Conservation (phyloP, 345 rosid genomes). For the Arabidopsis suecica region DNA sequence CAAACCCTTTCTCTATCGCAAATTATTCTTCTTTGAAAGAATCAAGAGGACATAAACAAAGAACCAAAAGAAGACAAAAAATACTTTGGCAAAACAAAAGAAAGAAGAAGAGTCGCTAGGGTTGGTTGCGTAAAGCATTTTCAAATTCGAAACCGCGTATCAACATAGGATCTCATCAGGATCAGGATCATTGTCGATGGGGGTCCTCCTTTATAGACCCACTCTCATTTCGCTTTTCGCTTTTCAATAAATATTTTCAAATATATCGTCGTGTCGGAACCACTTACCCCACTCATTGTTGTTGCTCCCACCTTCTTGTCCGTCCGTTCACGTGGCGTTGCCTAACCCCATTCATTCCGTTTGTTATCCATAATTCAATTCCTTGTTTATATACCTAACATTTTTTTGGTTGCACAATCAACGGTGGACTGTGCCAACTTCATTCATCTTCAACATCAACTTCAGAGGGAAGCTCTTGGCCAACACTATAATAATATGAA, state of each 20-base stretch:
- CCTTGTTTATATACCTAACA: conserved; percentile 5
- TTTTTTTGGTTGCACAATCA: conserved; percentile 21
- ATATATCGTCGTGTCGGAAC: conserved; percentile 17
- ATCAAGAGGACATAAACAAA: too few species aligned
- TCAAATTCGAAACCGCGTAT: conserved; percentile 30
- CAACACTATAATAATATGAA: not conserved
- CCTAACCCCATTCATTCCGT: conserved; percentile 13
- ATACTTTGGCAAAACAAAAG: too few species aligned
- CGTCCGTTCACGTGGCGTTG: conserved; percentile 36
- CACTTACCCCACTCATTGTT: conserved; percentile 36
- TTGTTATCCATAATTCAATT: conserved; percentile 21
- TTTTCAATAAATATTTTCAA: conserved; percentile 24
- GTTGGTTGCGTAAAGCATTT: conserved; percentile 35
- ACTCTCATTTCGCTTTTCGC: conserved; percentile 31
- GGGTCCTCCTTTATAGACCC: conserved; percentile 34
- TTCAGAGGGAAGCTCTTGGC: conserved; percentile 5
- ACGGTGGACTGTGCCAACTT: conserved; percentile 5
- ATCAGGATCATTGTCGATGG: conserved; percentile 35
- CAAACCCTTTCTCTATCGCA: too few species aligned
- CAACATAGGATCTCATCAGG: conserved; percentile 39
- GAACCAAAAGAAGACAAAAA: too few species aligned
- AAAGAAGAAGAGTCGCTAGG: conserved; percentile 5
- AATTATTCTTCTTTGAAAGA: too few species aligned
- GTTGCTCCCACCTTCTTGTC: conserved; percentile 18
- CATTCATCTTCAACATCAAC: conserved; percentile 10